These are phyloP conservation scores for Rhynchospora pubera DNA, from an alignment of 176 grass and related monocot species.

Conservation along the genomic window DNA sequence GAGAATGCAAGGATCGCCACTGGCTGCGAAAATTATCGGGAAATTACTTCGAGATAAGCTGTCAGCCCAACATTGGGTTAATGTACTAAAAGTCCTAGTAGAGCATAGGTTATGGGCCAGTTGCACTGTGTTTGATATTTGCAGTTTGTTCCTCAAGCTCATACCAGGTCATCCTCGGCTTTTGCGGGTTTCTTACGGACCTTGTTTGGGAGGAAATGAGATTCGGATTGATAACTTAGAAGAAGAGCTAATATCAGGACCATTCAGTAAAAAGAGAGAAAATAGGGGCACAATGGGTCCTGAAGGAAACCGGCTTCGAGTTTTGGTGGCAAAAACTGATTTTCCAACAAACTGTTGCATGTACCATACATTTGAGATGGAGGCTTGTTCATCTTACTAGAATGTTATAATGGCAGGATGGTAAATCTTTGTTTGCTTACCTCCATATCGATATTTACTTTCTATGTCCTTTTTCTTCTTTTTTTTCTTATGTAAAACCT, in stretches of 20 bases:
- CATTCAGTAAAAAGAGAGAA: neutral
- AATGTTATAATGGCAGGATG: neutral
- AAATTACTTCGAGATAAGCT: too few relatives aligned
- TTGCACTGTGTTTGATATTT: conserved; percentile 13
- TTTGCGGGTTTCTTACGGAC: conserved; percentile 11
- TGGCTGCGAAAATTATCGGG: too few relatives aligned
- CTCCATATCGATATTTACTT: neutral
- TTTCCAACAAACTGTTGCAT: conserved; percentile 3
- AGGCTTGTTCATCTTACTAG: neutral
- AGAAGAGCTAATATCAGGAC: neutral
- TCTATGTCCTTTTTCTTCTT: neutral
- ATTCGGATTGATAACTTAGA: conserved; percentile 9
- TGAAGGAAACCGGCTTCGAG: neutral
- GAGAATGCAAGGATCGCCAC: conserved; percentile 19
- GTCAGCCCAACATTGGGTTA: too few relatives aligned
- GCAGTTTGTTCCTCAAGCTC: neutral
- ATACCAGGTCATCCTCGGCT: neutral
- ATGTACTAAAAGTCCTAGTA: conserved; percentile 1
- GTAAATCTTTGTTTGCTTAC: neutral
- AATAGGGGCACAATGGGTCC: neutral
- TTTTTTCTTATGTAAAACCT: too few relatives aligned
- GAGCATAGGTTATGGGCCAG: conserved; percentile 5
- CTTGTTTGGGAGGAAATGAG: conserved; percentile 6
- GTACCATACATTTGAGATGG: conserved; percentile 20
- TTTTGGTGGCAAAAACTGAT: neutral